These are phyloP conservation scores for Dictyostelium firmibasis DNA, from an alignment of 78 protist genomes.

Conservation along the genomic window DNA sequence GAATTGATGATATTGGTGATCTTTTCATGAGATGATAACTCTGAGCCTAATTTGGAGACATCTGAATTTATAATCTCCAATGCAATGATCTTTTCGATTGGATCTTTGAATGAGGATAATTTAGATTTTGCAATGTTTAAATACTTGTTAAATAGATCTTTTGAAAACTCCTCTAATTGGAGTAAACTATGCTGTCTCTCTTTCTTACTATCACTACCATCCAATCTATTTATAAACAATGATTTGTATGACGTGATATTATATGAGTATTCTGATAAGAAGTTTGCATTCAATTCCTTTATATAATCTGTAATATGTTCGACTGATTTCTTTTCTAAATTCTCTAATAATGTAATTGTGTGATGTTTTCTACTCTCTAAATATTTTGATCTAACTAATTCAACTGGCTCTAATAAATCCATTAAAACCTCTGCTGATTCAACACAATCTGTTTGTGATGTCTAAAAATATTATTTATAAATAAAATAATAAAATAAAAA, in stretches of 20 bases:
- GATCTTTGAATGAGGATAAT: constrained; percentile 45
- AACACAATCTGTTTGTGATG: constrained; percentile 21
- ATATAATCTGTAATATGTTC: constrained; percentile 29
- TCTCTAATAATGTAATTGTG: constrained; percentile 4
- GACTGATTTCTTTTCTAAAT: constrained; percentile 29
- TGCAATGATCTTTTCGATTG: constrained; percentile 56
- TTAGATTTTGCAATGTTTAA: constrained; percentile 19
- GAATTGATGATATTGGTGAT: constrained; percentile 49
- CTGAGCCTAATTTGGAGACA: constrained; percentile 20
- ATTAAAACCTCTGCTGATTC: constrained; percentile 59
- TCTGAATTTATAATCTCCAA: constrained; percentile 45
- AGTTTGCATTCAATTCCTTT: constrained; percentile 24
- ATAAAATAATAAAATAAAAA: not conserved
- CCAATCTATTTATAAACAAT: constrained; percentile 63
- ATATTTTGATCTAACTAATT: constrained; percentile 60
- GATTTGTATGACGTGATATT: constrained; percentile 16
- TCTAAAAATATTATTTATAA: too few species aligned
- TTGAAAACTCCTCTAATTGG: constrained; percentile 49
- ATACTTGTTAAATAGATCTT: constrained; percentile 56
- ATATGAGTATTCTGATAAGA: constrained; percentile 28
- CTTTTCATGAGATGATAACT: constrained; percentile 22
- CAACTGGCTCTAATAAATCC: constrained; percentile 68
- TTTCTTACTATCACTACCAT: constrained; percentile 38
- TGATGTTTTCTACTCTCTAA: constrained; percentile 47
- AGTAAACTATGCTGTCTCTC: constrained; percentile 12